Conservation (phyloP, 1,284 basidiomycete species). For the Phellopilus nigrolimitatus region DNA sequence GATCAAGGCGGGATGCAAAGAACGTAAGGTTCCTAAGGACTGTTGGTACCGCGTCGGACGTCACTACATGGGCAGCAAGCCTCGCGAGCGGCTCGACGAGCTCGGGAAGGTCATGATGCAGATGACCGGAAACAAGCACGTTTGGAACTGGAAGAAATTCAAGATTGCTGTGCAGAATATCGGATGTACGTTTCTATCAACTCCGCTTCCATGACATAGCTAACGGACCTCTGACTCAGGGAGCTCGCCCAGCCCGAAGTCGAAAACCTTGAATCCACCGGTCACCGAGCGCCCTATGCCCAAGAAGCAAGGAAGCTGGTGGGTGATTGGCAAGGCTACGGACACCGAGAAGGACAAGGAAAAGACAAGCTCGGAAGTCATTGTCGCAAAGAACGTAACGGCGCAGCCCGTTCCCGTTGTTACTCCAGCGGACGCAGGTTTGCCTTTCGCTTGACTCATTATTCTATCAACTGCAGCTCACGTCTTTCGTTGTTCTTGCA, state of each 20-base stretch:
- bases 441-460: slow-evolving; percentile 14
- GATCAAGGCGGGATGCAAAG: slow-evolving; percentile 61
- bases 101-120: slow-evolving; percentile 66
- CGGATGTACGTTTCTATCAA: slow-evolving; percentile 54
- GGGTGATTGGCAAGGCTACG: slow-evolving; percentile 14
- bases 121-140: slow-evolving; percentile 67
- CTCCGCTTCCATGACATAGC: not conserved
- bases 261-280: slow-evolving; percentile 10
- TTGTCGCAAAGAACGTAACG: slow-evolving; percentile 16
- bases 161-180: slow-evolving; percentile 70
- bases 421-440: slow-evolving; percentile 12
- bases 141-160: slow-evolving; percentile 77
- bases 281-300: slow-evolving; percentile 17
- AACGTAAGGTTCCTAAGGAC: slow-evolving; percentile 65
- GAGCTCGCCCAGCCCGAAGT: slow-evolving; percentile 17
- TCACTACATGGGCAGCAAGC: slow-evolving; percentile 62
- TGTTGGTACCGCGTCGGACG: slow-evolving; percentile 76
- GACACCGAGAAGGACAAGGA: slow-evolving; percentile 20
- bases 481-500: slow-evolving; percentile 21
- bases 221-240: slow-evolving; percentile 1
- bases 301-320: slow-evolving; percentile 21
- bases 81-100: slow-evolving; percentile 57
- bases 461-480: not conserved
- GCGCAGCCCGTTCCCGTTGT: no score
- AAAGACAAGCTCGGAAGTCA: slow-evolving; percentile 29